phyloP scores from a whole-genome alignment of 345 rosid species.

The Angophora floribunda region DNA sequence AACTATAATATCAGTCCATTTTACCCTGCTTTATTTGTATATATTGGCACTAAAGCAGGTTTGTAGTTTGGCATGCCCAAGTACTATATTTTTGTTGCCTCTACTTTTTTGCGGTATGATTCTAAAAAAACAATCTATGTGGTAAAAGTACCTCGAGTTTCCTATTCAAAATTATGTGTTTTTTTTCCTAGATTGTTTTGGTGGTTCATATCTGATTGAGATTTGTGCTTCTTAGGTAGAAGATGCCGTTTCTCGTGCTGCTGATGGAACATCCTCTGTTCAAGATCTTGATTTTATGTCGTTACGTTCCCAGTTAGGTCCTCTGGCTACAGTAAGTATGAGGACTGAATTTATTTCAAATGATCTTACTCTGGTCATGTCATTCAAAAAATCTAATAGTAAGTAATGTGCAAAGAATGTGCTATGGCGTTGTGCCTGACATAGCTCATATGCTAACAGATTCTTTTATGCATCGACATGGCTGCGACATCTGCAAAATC shows the following conservation, averaged over 20 bases:
- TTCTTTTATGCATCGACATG: conserved; percentile 86
- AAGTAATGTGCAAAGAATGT: neutral
- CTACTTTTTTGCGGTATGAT: neutral
- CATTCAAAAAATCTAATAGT: neutral
- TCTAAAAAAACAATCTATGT: neutral
- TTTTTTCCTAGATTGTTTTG: neutral
- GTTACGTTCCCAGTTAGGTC: conserved; percentile 67
- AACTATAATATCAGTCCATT: neutral
- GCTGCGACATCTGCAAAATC: conserved; percentile 89
- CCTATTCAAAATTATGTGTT: neutral
- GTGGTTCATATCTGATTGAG: neutral
- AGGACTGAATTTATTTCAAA: neutral
- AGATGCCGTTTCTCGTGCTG: conserved; percentile 77
- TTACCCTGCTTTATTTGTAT: neutral
- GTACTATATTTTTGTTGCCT: neutral
- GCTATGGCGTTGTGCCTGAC: neutral
- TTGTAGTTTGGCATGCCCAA: neutral
- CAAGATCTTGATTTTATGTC: conserved; percentile 73
- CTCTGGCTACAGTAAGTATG: conserved; percentile 77
- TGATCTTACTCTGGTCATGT: neutral
- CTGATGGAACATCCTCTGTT: conserved; percentile 52
- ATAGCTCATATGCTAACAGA: conserved; percentile 38
- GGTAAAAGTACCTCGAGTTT: neutral
- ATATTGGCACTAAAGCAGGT: neutral
- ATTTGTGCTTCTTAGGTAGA: conserved; percentile 45